Evolutionary conservation across 2,329 filamentous ascomycete genomes (phyloP).

Genomic region (Aspergillus texensis): DNA sequence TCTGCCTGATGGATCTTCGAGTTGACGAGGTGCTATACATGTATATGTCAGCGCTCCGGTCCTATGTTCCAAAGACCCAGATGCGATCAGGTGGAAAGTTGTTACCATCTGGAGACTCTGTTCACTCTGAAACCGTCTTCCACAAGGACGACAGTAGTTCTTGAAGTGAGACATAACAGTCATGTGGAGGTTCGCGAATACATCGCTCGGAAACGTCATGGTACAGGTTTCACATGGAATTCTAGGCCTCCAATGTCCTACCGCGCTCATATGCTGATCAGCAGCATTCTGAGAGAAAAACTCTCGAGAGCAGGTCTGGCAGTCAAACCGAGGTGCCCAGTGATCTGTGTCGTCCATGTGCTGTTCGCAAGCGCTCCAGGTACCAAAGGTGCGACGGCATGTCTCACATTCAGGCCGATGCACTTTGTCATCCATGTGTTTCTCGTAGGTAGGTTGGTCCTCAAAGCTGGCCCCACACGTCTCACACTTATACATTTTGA

Average conservation of each 20-base stretch:
- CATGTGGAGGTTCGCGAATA: slow-evolving; percentile 31
- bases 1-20: slow-evolving; percentile 54
- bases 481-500: slow-evolving; percentile 13
- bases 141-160: slow-evolving; percentile 35
- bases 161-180: slow-evolving; percentile 26
- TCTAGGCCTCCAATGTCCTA: slow-evolving; percentile 29
- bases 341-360: slow-evolving; percentile 28
- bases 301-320: slow-evolving; percentile 31
- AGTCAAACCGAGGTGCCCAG: slow-evolving; percentile 26
- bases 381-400: slow-evolving; percentile 21
- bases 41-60: background rate
- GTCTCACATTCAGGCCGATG: slow-evolving; percentile 33
- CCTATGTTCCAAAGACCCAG: background rate
- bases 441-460: slow-evolving; percentile 3
- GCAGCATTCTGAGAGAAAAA: slow-evolving; percentile 28
- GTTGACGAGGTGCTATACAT: slow-evolving; percentile 54
- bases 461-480: slow-evolving; percentile 19
- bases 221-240: slow-evolving; percentile 33
- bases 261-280: slow-evolving; percentile 36
- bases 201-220: slow-evolving; percentile 19
- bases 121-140: slow-evolving; percentile 32
- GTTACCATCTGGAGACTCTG: slow-evolving; percentile 37
- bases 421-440: slow-evolving; percentile 25
- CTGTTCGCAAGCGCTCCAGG: slow-evolving; percentile 14
- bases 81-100: background rate